Evolutionary conservation across 2,329 filamentous ascomycete genomes (phyloP).

Genomic region (Cladobotryum mycophilum): DNA sequence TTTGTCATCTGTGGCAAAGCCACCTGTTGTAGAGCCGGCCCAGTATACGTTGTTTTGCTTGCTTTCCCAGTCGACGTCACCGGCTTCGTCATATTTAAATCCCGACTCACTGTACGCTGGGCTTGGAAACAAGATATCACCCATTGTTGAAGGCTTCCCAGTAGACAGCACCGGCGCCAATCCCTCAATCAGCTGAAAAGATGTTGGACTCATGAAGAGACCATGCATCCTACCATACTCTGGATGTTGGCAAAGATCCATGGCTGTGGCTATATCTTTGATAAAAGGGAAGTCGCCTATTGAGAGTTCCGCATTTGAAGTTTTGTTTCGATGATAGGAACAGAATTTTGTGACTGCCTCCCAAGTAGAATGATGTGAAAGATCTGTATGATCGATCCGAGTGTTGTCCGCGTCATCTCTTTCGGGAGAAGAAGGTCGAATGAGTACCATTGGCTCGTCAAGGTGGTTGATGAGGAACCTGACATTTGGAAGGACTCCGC

Average conservation of each 20-base stretch:
- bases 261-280: constrained; percentile 18
- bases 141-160: constrained; percentile 39
- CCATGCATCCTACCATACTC: constrained; percentile 40
- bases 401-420: not conserved
- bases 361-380: constrained; percentile 26
- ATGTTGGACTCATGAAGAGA: constrained; percentile 37
- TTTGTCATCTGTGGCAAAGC: constrained; percentile 24
- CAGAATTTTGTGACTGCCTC: constrained; percentile 27
- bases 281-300: constrained; percentile 29
- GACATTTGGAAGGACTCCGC: constrained; percentile 28
- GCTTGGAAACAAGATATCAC: constrained; percentile 47
- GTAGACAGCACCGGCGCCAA: constrained; percentile 42
- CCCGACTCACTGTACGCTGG: constrained; percentile 40
- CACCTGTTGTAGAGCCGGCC: constrained; percentile 51
- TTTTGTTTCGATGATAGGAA: not conserved
- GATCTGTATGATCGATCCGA: constrained; percentile 18
- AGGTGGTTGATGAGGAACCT: constrained; percentile 41
- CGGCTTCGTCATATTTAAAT: constrained; percentile 33
- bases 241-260: constrained; percentile 39
- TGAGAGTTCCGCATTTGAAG: not conserved
- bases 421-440: constrained; percentile 15
- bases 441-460: constrained; percentile 40
- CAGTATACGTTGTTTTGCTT: constrained; percentile 50
- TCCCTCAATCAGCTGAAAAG: constrained; percentile 34
- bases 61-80: constrained; percentile 41